phyloP scores from a whole-genome alignment of 1,284 basidiomycete genomes.

The Moniliophthora roreri region DNA sequence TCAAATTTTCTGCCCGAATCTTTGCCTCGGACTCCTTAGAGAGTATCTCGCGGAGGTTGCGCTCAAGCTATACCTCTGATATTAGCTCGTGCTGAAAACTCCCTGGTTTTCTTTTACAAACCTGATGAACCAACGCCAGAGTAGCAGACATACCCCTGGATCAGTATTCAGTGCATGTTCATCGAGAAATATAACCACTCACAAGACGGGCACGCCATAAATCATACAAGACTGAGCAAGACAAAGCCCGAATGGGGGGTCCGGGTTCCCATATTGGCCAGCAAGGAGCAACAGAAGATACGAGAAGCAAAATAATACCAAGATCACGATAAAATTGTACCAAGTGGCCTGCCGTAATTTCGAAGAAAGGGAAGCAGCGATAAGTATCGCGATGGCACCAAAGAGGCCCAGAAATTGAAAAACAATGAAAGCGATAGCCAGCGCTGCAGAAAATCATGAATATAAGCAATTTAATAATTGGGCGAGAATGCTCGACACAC shows the following conservation, averaged over 20 bases:
- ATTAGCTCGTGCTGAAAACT: too few species aligned
- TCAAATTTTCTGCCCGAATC: too few species aligned
- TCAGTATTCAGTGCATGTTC: too few species aligned
- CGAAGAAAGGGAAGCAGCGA: constrained; percentile 1
- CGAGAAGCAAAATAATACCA: constrained; percentile 20
- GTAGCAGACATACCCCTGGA: constrained; percentile 3
- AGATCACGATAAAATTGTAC: constrained; percentile 22
- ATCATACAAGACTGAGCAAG: constrained; percentile 21
- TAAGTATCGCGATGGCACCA: not conserved
- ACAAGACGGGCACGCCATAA: constrained; percentile 23
- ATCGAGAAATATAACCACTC: not conserved
- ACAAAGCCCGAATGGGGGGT: constrained; percentile 22
- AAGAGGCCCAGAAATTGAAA: constrained; percentile 3
- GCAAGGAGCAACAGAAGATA: constrained; percentile 18
- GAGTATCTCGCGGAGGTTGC: too few species aligned
- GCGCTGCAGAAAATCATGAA: not conserved
- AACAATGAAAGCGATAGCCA: constrained; percentile 1
- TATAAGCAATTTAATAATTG: too few species aligned
- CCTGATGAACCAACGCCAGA: constrained; percentile 6
- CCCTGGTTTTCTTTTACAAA: too few species aligned
- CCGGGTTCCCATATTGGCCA: constrained; percentile 18
- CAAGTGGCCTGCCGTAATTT: constrained; percentile 15
- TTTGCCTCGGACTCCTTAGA: too few species aligned
- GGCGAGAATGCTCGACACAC: too few species aligned
- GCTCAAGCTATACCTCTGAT: too few species aligned